Evolutionary conservation across 345 rosid genomes (phyloP).

Genomic region (Noccaea caerulescens): DNA sequence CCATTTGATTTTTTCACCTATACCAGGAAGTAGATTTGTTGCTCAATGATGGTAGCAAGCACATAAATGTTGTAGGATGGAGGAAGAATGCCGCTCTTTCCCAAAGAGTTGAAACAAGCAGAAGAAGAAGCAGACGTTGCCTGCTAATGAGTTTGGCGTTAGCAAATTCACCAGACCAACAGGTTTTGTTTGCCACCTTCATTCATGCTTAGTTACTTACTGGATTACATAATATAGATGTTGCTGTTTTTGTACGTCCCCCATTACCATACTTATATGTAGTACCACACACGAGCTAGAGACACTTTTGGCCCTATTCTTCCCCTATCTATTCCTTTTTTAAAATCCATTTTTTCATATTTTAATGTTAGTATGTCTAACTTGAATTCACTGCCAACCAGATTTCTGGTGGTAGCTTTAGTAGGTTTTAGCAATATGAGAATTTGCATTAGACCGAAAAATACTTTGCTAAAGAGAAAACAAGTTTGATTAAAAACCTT

Average conservation of each 20-base stretch:
- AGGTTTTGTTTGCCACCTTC: slow-evolving; percentile 55
- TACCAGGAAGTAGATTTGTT: slow-evolving; percentile 94
- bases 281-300: slow-evolving; percentile 4
- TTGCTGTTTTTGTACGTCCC: slow-evolving; percentile 11
- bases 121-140: slow-evolving; percentile 97
- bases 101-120: slow-evolving; percentile 86
- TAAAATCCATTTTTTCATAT: neutral
- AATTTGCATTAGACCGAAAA: slow-evolving; percentile 19
- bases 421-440: slow-evolving; percentile 8
- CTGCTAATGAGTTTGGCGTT: slow-evolving; percentile 92
- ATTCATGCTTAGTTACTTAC: slow-evolving; percentile 20
- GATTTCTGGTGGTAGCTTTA: slow-evolving; percentile 25
- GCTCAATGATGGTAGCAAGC: slow-evolving; percentile 99
- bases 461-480: slow-evolving; percentile 5
- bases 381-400: slow-evolving; percentile 23
- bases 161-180: slow-evolving; percentile 77
- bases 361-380: slow-evolving; percentile 19
- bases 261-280: slow-evolving; percentile 17
- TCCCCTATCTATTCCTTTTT: neutral
- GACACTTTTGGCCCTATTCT: slow-evolving; percentile 7
- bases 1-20: slow-evolving; percentile 42
- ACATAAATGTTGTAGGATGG: slow-evolving; percentile 90
- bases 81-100: slow-evolving; percentile 78
- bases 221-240: slow-evolving; percentile 22
- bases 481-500: slow-evolving; percentile 14